Percentiles rank a stretch among this genome's conserved stretches.
Conservation (phyloP, 1,139 yeast genomes). For the Saccharomycopsis hybrid region DNA sequence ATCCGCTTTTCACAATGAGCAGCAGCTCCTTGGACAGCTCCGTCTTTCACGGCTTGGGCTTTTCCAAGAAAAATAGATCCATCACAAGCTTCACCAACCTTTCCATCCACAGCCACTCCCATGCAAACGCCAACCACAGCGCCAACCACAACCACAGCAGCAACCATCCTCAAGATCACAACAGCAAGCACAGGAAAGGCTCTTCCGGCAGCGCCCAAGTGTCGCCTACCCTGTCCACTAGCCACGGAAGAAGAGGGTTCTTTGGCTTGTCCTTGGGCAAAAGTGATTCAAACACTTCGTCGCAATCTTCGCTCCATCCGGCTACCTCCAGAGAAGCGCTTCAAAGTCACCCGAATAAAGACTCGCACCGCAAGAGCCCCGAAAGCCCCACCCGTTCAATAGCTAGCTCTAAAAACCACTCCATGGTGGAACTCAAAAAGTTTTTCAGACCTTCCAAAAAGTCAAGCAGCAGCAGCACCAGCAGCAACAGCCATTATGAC, state of each 20-base stretch:
- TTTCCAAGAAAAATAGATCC: conserved; percentile 7
- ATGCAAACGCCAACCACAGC: too few relatives aligned
- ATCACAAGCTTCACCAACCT: conserved; percentile 9
- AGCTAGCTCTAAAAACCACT: conserved; percentile 2
- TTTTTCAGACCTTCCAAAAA: conserved; percentile 21
- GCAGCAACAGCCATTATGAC: background rate
- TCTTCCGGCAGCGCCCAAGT: background rate
- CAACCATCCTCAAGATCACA: background rate
- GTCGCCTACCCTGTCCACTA: background rate
- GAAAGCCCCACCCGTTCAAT: background rate
- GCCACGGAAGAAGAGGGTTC: conserved; percentile 3
- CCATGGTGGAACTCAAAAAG: conserved; percentile 15
- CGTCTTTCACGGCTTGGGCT: conserved; percentile 5
- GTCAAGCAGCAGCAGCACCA: conserved; percentile 1
- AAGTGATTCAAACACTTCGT: conserved; percentile 8
- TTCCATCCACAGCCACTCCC: conserved; percentile 1
- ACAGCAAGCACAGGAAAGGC: background rate
- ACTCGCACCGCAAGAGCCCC: background rate
- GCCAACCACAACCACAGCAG: background rate
- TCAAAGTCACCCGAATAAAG: background rate
- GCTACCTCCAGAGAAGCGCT: conserved; percentile 2
- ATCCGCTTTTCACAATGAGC: background rate
- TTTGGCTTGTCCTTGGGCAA: conserved; percentile 7
- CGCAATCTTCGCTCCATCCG: background rate
- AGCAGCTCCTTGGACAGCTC: conserved; percentile 1